A percentile compares a stretch with the other conserved stretches of the same genome.
Conservation (phyloP, 495 filamentous ascomycete species). For the Podospora fimiseda region DNA sequence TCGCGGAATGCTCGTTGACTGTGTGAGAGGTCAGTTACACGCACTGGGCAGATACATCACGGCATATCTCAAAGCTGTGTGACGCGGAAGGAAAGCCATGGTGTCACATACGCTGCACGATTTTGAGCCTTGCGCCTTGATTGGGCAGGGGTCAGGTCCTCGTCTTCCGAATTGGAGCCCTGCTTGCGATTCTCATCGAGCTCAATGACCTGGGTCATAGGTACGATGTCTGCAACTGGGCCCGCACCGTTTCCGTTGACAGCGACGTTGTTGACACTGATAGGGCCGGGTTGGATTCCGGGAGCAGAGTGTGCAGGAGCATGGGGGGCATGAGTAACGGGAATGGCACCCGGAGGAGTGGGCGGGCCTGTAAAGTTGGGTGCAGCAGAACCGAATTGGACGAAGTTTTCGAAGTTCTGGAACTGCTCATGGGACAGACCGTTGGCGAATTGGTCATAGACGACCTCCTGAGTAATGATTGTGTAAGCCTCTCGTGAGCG, state of each 20-base stretch:
- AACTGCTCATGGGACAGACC: slow-evolving; percentile 38
- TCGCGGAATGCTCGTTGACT: slow-evolving; percentile 97
- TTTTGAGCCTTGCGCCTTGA: slow-evolving; percentile 92
- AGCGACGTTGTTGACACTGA: slow-evolving; percentile 25
- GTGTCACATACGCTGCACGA: slow-evolving; percentile 75
- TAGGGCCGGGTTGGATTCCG: slow-evolving; percentile 21
- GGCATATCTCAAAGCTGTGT: slow-evolving; percentile 1
- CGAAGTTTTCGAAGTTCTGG: slow-evolving; percentile 39
- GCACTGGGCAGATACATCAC: not conserved
- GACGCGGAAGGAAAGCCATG: slow-evolving; percentile 1
- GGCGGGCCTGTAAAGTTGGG: slow-evolving; percentile 36
- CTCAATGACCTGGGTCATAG: slow-evolving; percentile 30
- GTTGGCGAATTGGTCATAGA: slow-evolving; percentile 38
- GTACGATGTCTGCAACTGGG: slow-evolving; percentile 25
- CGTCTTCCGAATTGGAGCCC: slow-evolving; percentile 49
- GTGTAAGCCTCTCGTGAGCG: slow-evolving; percentile 31
- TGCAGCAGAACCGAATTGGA: slow-evolving; percentile 35
- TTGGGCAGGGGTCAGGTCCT: slow-evolving; percentile 67
- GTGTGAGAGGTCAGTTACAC: not conserved
- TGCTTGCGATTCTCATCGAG: slow-evolving; percentile 29
- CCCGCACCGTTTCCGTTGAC: slow-evolving; percentile 19
- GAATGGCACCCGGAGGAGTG: slow-evolving; percentile 35
- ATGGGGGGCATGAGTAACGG: not conserved
- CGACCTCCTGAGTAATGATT: slow-evolving; percentile 40
- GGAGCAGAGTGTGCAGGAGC: not conserved